Evolutionary conservation across 2,329 filamentous ascomycete species (phyloP), one percentile per base, ranked within the genome.

Genomic region (Arthrinium puccinioides): DNA sequence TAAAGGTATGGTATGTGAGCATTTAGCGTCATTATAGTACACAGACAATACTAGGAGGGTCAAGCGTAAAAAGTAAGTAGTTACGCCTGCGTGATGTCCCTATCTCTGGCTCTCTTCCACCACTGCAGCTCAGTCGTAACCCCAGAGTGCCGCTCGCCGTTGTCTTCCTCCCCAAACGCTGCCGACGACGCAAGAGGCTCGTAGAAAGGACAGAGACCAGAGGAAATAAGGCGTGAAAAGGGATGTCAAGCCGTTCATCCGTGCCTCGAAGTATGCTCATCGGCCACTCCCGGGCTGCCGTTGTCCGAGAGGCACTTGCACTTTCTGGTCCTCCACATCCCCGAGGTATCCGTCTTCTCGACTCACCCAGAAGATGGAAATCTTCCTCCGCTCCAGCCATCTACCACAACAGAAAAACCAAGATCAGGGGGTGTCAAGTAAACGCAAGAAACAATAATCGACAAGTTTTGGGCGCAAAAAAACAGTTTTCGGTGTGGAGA

Each of bases 321-420:
- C 25, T 26, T 16, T 26, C 24, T 25, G 29, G 33, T 35, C 14
- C 18, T 35, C 37, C 20, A 30, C 33, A 36, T 35, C 27, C 32
- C 40, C 37, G 23, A 36, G 18, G 27, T 23, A 32, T 32, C 35
- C 36, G 32, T 31, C 42, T 47, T 41, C 45, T 49, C n/a, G n/a
- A n/a, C n/a, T n/a, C n/a, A n/a, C n/a, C n/a, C n/a, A n/a, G n/a
- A n/a, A n/a, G n/a, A n/a, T n/a, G n/a, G n/a, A n/a, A n/a, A n/a
- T n/a, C n/a, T n/a, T n/a, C n/a, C n/a, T n/a, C n/a, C n/a, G n/a
- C 54, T 46, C 48, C 39, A 45, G 47, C 51, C 62, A 54, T 56
- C 53, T 59, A 59, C 55, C 52, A 40, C 48, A 44, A 50, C 49
- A 49, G 54, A 52, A 49, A 48, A n/a, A n/a, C n/a, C n/a, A n/a